Base-by-base conservation (phyloP, 1,284 basidiomycete species). In the Schizophyllum commune region DNA sequence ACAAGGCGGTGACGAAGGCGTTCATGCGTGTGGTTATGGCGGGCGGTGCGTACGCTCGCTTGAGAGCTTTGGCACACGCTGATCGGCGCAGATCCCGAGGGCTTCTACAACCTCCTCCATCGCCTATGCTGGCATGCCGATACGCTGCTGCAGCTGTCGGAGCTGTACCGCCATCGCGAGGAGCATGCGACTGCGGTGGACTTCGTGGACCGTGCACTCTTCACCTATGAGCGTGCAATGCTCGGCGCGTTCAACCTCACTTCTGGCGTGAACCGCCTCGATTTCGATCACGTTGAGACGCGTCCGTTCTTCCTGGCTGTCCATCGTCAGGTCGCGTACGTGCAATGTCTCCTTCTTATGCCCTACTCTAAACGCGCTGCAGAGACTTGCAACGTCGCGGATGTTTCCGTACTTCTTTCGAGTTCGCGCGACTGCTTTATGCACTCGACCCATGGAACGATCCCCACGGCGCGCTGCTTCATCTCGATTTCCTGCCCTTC, bases 151-250 rank as follows among this genome's bases (percentile, higher is more conserved):
- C 94, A 97, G 69, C 79, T 96, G 22, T 87, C 91, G 1, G 91
- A 92, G 69, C 82, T 95, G 1, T 92, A 88, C 70, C 82, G 88
- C 47, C 89, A 95, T 70, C 83, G 92, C 67, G 92, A 93, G 79
- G 93, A 96, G 69, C 86, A 94, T 67, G 83, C 89, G 19, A 86
- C 88, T 47, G 90, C 92, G 0, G 85, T 91, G 1, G 92, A 96
- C 65, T 92, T 87, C 67, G 84, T 94, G 33, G 91, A 94, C 63
- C 84, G 94, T 11, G 90, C 94, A 0, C 73, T 97, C 32, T 96
- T 94, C 73, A 86, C 92, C 0, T 95, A 95, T 65, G 94, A 96
- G 69, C 85, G 91, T 20, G 86, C 90, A 7, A 90, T 96, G 64
- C 80, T 92, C 6, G 91, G 92, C 1, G 79, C 88, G 0, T 96